Percentiles rank a stretch among this genome's conserved stretches.
phyloP scores from a whole-genome alignment of 306 rosid genomes.

The Vigna trinervia region DNA sequence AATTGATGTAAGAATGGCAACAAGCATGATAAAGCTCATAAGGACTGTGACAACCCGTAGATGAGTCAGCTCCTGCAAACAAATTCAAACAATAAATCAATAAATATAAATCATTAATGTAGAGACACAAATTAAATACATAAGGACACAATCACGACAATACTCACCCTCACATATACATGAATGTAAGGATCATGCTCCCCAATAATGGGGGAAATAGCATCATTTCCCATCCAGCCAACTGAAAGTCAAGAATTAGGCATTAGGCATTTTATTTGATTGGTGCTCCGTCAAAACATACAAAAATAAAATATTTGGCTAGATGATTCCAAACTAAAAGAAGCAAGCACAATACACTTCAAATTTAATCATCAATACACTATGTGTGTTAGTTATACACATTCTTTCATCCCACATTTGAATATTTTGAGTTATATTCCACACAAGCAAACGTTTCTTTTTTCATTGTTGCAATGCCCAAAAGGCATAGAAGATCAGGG shows the following conservation, averaged over 20 bases:
- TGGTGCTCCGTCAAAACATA: slow-evolving; percentile 18
- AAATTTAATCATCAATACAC: background rate
- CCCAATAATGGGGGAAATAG: slow-evolving; percentile 87
- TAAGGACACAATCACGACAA: slow-evolving; percentile 33
- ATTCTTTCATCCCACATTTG: background rate
- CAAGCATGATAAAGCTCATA: slow-evolving; percentile 80
- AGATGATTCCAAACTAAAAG: background rate
- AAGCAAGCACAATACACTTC: slow-evolving; percentile 24
- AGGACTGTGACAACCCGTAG: slow-evolving; percentile 73
- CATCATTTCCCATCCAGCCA: slow-evolving; percentile 98
- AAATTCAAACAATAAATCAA: slow-evolving; percentile 24
- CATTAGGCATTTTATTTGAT: slow-evolving; percentile 37
- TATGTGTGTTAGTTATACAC: background rate
- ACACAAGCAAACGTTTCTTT: background rate
- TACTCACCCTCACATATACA: slow-evolving; percentile 79
- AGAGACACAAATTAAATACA: slow-evolving; percentile 4
- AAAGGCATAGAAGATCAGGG: slow-evolving; percentile 15
- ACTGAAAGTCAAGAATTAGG: slow-evolving; percentile 60
- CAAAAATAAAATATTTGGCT: slow-evolving; percentile 32
- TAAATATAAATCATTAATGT: slow-evolving; percentile 17
- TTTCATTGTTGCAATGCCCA: slow-evolving; percentile 9
- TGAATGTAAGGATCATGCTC: slow-evolving; percentile 83
- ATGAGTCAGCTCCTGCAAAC: slow-evolving; percentile 88
- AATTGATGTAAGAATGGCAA: slow-evolving; percentile 86
- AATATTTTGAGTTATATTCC: background rate